Evolutionary conservation across 768 basidiomycete genomes (phyloP).

Genomic region (Psilocybe cyanescens): DNA sequence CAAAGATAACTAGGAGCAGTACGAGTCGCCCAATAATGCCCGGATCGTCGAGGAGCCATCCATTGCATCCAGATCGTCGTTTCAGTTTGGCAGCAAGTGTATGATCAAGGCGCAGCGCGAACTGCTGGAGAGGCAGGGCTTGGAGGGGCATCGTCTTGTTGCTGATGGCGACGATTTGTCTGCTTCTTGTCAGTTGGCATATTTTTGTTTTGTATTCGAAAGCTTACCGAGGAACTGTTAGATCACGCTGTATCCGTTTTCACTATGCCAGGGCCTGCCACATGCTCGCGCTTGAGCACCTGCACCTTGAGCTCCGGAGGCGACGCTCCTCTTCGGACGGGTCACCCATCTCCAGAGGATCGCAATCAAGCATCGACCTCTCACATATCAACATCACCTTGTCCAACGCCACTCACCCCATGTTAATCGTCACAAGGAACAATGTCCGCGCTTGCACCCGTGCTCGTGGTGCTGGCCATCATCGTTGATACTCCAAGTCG

Average conservation of each 20-base stretch:
- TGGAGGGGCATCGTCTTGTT: conserved; percentile 66
- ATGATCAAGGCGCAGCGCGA: conserved; percentile 71
- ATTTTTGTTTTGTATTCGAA: conserved; percentile 22
- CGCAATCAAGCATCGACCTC: conserved; percentile 79
- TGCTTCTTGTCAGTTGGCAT: conserved; percentile 42
- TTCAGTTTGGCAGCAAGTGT: conserved; percentile 65
- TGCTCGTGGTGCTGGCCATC: conserved; percentile 68
- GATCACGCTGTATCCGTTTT: conserved; percentile 61
- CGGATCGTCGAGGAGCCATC: conserved; percentile 66
- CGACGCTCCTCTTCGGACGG: conserved; percentile 75
- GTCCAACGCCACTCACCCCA: conserved; percentile 55
- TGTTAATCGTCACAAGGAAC: conserved; percentile 38
- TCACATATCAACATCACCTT: conserved; percentile 61
- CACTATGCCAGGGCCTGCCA: conserved; percentile 53
- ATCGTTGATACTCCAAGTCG: conserved; percentile 68
- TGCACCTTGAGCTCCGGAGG: conserved; percentile 66
- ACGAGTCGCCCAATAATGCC: conserved; percentile 47
- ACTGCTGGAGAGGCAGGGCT: conserved; percentile 63
- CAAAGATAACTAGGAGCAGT: conserved; percentile 28
- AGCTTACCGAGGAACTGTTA: not conserved
- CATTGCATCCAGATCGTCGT: conserved; percentile 65
- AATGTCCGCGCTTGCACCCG: conserved; percentile 36
- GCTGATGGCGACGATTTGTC: conserved; percentile 70
- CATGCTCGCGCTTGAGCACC: conserved; percentile 68
- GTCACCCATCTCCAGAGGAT: conserved; percentile 71